These are phyloP conservation scores for Mycena venus DNA, from an alignment of 768 basidiomycete genomes.

Conservation along the genomic window DNA sequence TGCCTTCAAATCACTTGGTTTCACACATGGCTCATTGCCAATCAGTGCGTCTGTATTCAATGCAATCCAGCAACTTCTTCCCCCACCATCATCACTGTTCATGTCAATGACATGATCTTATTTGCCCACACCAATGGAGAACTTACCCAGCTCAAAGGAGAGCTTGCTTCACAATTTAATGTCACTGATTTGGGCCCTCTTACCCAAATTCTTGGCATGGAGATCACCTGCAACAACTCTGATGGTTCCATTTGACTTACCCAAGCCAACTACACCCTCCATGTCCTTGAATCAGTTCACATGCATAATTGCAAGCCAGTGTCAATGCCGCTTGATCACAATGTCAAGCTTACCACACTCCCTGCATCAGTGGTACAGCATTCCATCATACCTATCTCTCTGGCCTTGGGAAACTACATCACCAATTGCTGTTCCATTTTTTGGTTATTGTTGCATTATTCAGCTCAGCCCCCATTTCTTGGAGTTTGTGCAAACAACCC, in stretches of 20 bases:
- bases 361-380: background rate
- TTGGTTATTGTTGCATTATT: background rate
- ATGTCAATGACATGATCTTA: slow-evolving; percentile 37
- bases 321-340: slow-evolving; percentile 32
- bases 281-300: slow-evolving; percentile 27
- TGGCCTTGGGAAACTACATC: slow-evolving; percentile 46
- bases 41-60: slow-evolving; percentile 36
- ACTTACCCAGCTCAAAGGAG: slow-evolving; percentile 5
- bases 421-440: no score
- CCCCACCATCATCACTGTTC: slow-evolving; percentile 20
- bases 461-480: background rate
- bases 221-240: slow-evolving; percentile 28
- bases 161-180: slow-evolving; percentile 31
- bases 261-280: slow-evolving; percentile 33
- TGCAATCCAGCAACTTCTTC: no score
- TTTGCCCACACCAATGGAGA: slow-evolving; percentile 12
- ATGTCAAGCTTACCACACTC: slow-evolving; percentile 25
- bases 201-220: slow-evolving; percentile 38
- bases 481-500: background rate
- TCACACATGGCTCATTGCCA: slow-evolving; percentile 20
- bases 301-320: slow-evolving; percentile 31
- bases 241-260: slow-evolving; percentile 22
- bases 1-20: slow-evolving; percentile 31
- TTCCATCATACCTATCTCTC: slow-evolving; percentile 35
- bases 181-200: slow-evolving; percentile 32